A percentile compares a stretch with the other conserved stretches of the same genome.
Conservation (phyloP, 2,329 filamentous ascomycete species). For the Claviceps sp. region DNA sequence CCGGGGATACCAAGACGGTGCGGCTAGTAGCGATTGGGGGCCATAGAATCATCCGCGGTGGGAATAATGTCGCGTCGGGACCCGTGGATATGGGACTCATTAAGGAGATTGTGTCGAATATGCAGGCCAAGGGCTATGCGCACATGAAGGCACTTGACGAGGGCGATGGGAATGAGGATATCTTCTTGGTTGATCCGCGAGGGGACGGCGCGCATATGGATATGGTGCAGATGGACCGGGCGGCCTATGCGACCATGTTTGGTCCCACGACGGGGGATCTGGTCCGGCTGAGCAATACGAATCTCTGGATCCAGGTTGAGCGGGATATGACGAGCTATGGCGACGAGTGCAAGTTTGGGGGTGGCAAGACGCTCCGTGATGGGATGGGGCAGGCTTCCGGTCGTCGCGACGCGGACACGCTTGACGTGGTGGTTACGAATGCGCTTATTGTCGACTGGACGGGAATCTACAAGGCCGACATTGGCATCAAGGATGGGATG, state of each 20-base stretch:
- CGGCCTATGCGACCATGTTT: slow-evolving; percentile 78
- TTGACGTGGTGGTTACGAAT: slow-evolving; percentile 83
- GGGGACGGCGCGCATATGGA: slow-evolving; percentile 41
- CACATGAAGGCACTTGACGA: slow-evolving; percentile 28
- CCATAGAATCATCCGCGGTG: slow-evolving; percentile 65
- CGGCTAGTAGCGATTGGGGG: slow-evolving; percentile 82
- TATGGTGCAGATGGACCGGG: slow-evolving; percentile 57
- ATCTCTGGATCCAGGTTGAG: slow-evolving; percentile 85
- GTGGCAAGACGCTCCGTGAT: slow-evolving; percentile 84
- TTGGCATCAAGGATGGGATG: slow-evolving; percentile 76
- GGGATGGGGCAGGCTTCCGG: slow-evolving; percentile 91
- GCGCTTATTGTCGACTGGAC: slow-evolving; percentile 82
- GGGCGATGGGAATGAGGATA: no score
- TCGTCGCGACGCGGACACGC: slow-evolving; percentile 52
- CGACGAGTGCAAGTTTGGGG: slow-evolving; percentile 91
- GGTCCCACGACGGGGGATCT: slow-evolving; percentile 81
- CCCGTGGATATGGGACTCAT: slow-evolving; percentile 49
- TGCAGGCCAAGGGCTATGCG: slow-evolving; percentile 64
- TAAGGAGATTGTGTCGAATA: slow-evolving; percentile 50
- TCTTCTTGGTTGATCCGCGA: slow-evolving; percentile 25
- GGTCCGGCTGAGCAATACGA: slow-evolving; percentile 69
- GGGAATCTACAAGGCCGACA: slow-evolving; percentile 93
- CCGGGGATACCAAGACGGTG: slow-evolving; percentile 82
- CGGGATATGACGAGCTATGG: slow-evolving; percentile 74
- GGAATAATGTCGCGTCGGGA: slow-evolving; percentile 68